Base-by-base conservation (phyloP, 1,139 yeast species). In the Lodderomyces orthopsilosis region DNA sequence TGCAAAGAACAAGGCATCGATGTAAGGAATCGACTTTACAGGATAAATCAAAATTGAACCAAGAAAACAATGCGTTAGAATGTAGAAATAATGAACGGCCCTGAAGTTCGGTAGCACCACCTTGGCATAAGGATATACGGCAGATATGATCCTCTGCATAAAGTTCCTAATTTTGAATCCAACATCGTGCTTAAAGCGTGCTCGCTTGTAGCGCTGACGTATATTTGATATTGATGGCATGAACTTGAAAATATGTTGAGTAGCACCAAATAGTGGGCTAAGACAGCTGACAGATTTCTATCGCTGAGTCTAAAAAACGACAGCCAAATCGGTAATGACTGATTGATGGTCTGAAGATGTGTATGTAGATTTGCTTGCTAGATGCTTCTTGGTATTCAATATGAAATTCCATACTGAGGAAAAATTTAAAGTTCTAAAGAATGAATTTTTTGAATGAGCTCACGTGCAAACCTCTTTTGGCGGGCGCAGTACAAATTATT, bases 1-100 rank as follows among this genome's bases (percentile, higher is more conserved):
- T 0, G 90, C 75, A 45, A 88, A 68, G 62, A 90, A 89, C 35
- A 94, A 65, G 1, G 86, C 80, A 66, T 94, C 98, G 37, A 88
- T 82, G 58, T 91, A 94, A 4, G 60, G 48, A 32, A 81, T 68
- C 56, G 85, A 81, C 44, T 68, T 73, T n/a, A 77, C 75, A 0
- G 96, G 96, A 56, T 83, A 91, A 26, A 91, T 61, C 42, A 91
- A 55, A 22, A 91, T 74, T 0, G 96, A 86, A 1, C 87, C 82
- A 1, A 88, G 36, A 6, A 93, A 69, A 1, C 74, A 63, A 74
- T 77, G 66, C 13, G 59, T 38, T 0, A 81, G 58, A 47, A 85
- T 76, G 59, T 85, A 85, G 35, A 74, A 72, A 63, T 87, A 89
- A 60, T 90, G 97, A 12, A 84, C 87, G 2, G 84, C 85, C 37